phyloP scores from a whole-genome alignment of 768 basidiomycete genomes.

The Boletus tylopilopsis region DNA sequence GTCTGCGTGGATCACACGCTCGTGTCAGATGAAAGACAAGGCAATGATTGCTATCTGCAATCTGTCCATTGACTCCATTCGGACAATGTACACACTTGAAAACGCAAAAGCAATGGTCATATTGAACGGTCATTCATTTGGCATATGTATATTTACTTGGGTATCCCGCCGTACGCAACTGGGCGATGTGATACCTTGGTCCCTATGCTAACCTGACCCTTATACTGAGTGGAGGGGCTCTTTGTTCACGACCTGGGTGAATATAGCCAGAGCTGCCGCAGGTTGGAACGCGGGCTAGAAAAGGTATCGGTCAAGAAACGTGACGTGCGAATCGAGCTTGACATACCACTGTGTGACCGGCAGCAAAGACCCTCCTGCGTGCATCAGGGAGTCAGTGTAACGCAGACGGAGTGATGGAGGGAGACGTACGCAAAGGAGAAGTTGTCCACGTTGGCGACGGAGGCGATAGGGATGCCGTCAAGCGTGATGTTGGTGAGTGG shows the following conservation, averaged over 20 bases:
- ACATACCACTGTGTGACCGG: conserved; percentile 64
- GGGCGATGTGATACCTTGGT: conserved; percentile 19
- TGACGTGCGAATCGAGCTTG: background rate
- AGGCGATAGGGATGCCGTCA: conserved; percentile 47
- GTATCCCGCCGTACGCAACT: conserved; percentile 34
- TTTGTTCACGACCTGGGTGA: conserved; percentile 49
- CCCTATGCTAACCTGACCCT: too few species aligned
- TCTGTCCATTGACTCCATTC: too few species aligned
- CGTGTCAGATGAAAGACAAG: too few species aligned
- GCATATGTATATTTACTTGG: conserved; percentile 66
- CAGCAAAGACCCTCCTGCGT: conserved; percentile 48
- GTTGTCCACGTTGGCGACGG: conserved; percentile 61
- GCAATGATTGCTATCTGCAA: too few species aligned
- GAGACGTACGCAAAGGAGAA: conserved; percentile 65
- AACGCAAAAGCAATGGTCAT: conserved; percentile 57
- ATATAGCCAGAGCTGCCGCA: conserved; percentile 53
- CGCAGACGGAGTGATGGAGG: background rate
- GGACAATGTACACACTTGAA: conserved; percentile 78
- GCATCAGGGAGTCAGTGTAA: background rate
- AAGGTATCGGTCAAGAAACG: background rate
- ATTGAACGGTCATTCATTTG: conserved; percentile 55
- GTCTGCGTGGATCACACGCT: too few species aligned
- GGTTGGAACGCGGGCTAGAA: conserved; percentile 61
- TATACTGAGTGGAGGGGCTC: conserved; percentile 53
- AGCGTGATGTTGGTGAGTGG: conserved; percentile 56